Evolutionary conservation across 495 filamentous ascomycete genomes (phyloP).

Genomic region (Penicillium manginii): DNA sequence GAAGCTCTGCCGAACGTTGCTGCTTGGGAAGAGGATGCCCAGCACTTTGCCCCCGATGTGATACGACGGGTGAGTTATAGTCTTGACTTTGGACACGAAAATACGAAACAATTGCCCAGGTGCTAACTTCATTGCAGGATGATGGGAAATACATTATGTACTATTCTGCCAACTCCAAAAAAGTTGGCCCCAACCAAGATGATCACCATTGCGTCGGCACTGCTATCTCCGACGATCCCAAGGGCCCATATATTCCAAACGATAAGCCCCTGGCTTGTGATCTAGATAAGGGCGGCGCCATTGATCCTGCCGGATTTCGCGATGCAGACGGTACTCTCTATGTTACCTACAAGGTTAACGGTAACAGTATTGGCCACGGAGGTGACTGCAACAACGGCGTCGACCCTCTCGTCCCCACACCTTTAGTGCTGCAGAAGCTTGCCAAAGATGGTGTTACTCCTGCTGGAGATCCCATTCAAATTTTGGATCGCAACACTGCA

Average conservation of each 20-base stretch:
- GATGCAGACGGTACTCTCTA: conserved; percentile 58
- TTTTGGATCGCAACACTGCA: conserved; percentile 54
- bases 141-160: conserved; percentile 62
- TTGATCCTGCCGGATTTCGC: conserved; percentile 59
- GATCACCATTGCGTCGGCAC: conserved; percentile 59
- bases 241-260: conserved; percentile 57
- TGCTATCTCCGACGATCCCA: conserved; percentile 44
- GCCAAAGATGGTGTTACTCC: conserved; percentile 52
- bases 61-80: conserved; percentile 34
- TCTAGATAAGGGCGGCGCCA: conserved; percentile 56
- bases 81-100: conserved; percentile 1
- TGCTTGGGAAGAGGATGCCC: conserved; percentile 35
- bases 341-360: conserved; percentile 66
- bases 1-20: conserved; percentile 42
- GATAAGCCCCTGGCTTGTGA: conserved; percentile 54
- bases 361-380: conserved; percentile 60
- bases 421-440: conserved; percentile 64
- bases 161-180: conserved; percentile 52
- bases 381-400: conserved; percentile 60
- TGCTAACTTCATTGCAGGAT: conserved; percentile 28
- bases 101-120: background rate
- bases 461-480: conserved; percentile 52
- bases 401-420: conserved; percentile 52
- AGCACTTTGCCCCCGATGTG: conserved; percentile 48
- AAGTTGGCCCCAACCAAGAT: conserved; percentile 21